A percentile compares a stretch with the other conserved stretches of the same genome.
phyloP scores from a whole-genome alignment of 2,329 filamentous ascomycete genomes.

The Stachybotrys chartarum region DNA sequence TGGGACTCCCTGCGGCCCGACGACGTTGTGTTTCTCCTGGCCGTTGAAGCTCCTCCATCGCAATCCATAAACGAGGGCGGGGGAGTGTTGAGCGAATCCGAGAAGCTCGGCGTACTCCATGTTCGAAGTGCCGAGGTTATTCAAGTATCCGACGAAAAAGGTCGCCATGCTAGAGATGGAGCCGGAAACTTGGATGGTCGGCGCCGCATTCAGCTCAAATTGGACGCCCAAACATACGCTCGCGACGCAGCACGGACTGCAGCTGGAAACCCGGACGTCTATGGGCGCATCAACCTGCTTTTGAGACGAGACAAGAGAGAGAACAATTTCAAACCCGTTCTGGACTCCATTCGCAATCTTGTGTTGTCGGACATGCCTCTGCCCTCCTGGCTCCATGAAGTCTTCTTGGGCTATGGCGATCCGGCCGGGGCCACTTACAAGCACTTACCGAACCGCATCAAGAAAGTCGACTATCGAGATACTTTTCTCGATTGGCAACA shows the following conservation, averaged over 20 bases:
- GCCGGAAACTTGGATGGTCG: constrained; percentile 56
- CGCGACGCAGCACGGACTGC: constrained; percentile 61
- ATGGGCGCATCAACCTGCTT: constrained; percentile 78
- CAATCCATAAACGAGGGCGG: constrained; percentile 47
- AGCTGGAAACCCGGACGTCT: constrained; percentile 68
- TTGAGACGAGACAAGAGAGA: constrained; percentile 78
- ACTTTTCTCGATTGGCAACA: constrained; percentile 97
- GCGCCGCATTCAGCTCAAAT: constrained; percentile 68
- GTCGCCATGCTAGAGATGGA: constrained; percentile 60
- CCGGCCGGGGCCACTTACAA: constrained; percentile 83
- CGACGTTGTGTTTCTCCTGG: constrained; percentile 83
- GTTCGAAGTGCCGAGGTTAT: constrained; percentile 81
- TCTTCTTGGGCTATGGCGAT: constrained; percentile 96
- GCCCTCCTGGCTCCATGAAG: constrained; percentile 89
- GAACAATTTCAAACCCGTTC: constrained; percentile 93
- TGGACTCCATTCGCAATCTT: constrained; percentile 85
- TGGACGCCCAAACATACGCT: constrained; percentile 74
- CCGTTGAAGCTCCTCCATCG: constrained; percentile 56
- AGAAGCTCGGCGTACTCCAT: constrained; percentile 60
- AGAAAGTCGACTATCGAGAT: constrained; percentile 81
- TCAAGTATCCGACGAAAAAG: constrained; percentile 80
- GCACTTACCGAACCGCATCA: constrained; percentile 68
- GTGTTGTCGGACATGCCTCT: constrained; percentile 79
- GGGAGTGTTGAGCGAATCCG: constrained; percentile 34
- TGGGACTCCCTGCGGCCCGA: constrained; percentile 85